Conservation (phyloP, 306 rosid species). For the Amphicarpaea edgeworthii region DNA sequence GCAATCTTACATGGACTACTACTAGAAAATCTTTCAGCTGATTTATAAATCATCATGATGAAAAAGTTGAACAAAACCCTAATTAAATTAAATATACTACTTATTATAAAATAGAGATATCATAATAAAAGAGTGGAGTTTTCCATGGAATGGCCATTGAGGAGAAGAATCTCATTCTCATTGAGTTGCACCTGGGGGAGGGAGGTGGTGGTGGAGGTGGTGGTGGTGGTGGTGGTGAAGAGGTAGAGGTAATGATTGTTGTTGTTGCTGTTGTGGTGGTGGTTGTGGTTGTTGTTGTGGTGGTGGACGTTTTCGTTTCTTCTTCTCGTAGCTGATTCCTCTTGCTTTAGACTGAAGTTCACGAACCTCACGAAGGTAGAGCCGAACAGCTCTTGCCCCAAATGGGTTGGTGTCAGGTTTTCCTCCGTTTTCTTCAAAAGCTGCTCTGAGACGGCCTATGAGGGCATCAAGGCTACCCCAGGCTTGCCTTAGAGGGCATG, state of each 20-base stretch:
- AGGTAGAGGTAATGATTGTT: not conserved
- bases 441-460: constrained; percentile 92
- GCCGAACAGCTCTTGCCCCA: constrained; percentile 95
- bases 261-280: constrained; percentile 6
- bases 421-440: constrained; percentile 99
- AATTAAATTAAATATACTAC: constrained; percentile 30
- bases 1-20: constrained; percentile 20
- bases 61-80: constrained; percentile 45
- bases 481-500: constrained; percentile 94
- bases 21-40: constrained; percentile 18
- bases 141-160: constrained; percentile 4
- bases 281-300: constrained; percentile 26
- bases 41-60: constrained; percentile 20
- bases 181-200: constrained; percentile 69
- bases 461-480: constrained; percentile 99
- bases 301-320: constrained; percentile 84
- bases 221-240: constrained; percentile 41
- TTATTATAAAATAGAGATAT: no score
- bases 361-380: constrained; percentile 95
- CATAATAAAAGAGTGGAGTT: not conserved
- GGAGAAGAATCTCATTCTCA: constrained; percentile 5
- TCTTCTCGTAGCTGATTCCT: constrained; percentile 97
- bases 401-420: constrained; percentile 92
- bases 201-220: constrained; percentile 29
- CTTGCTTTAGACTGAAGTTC: constrained; percentile 98